phyloP scores from a whole-genome alignment of 2,329 filamentous ascomycete species.

The Ophiostoma quercus region DNA sequence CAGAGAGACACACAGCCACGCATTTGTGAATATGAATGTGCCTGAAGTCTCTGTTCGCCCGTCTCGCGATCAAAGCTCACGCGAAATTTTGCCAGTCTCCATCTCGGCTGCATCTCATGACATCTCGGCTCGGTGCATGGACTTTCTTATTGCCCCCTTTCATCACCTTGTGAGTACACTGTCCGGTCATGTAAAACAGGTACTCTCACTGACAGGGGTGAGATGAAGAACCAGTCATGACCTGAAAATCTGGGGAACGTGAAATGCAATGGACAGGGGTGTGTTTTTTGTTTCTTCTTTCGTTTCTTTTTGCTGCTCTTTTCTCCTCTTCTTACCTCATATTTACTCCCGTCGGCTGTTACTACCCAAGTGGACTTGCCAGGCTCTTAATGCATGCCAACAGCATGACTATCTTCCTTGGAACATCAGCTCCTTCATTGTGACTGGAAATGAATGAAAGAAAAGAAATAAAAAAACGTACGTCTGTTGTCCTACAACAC shows the following conservation, averaged over 20 bases:
- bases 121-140: background rate
- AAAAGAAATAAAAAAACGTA: background rate
- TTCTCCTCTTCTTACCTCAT: background rate
- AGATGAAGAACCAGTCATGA: slow-evolving; percentile 1
- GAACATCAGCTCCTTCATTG: background rate
- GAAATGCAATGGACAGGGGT: slow-evolving; percentile 9
- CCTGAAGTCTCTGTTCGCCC: background rate
- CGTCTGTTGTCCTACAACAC: background rate
- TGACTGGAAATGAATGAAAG: background rate
- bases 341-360: slow-evolving; percentile 6
- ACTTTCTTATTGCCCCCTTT: background rate
- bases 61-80: slow-evolving; percentile 2
- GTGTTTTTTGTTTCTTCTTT: background rate
- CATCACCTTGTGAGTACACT: background rate
- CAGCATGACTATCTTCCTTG: background rate
- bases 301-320: too few relatives aligned
- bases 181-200: background rate
- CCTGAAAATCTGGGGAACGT: slow-evolving; percentile 13
- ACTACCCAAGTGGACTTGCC: slow-evolving; percentile 1
- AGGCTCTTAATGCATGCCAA: background rate
- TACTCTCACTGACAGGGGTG: background rate
- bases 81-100: background rate
- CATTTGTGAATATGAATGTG: background rate
- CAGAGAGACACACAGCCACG: background rate
- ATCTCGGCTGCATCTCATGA: background rate